Evolutionary conservation across 208 protist genomes (phyloP).

Genomic region (Crithidia bombi): DNA sequence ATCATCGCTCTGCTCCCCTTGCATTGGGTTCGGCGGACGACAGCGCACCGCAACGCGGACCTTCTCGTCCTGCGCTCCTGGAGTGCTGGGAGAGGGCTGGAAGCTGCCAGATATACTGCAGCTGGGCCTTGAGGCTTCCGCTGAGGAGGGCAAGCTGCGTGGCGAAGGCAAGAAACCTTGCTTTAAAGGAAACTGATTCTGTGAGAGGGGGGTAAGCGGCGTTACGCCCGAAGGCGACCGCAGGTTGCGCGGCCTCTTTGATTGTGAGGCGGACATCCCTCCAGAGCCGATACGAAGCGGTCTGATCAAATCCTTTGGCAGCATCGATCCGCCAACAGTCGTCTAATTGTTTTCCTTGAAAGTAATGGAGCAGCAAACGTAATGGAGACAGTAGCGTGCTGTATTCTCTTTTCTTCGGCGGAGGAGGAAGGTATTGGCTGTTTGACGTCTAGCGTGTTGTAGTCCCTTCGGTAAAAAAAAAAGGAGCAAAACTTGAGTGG

Average conservation of each 20-base stretch:
- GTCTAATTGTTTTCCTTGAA: background rate
- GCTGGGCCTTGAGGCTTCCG: constrained; percentile 8
- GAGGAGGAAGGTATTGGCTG: no score
- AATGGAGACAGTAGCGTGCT: background rate
- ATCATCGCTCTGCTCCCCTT: constrained; percentile 47
- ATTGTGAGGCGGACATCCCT: background rate
- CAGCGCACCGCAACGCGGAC: constrained; percentile 84
- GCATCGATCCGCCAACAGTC: constrained; percentile 21
- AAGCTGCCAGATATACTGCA: constrained; percentile 35
- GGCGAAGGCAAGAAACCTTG: constrained; percentile 10
- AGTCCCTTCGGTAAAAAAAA: no score
- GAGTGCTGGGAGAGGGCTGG: constrained; percentile 15
- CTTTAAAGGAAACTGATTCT: constrained; percentile 18
- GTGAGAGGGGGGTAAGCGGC: constrained; percentile 25
- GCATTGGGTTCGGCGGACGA: constrained; percentile 50
- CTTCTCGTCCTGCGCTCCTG: constrained; percentile 40
- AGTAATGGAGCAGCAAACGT: no score
- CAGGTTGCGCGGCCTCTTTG: constrained; percentile 1
- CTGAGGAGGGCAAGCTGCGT: constrained; percentile 11
- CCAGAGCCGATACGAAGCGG: constrained; percentile 29
- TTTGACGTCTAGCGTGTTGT: no score
- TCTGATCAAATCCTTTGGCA: constrained; percentile 40
- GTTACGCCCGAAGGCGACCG: constrained; percentile 19
- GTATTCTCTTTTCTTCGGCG: no score
- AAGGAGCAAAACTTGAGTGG: no score